phyloP scores from a whole-genome alignment of 1,139 yeast genomes.

The Candida buenavistaensis region DNA sequence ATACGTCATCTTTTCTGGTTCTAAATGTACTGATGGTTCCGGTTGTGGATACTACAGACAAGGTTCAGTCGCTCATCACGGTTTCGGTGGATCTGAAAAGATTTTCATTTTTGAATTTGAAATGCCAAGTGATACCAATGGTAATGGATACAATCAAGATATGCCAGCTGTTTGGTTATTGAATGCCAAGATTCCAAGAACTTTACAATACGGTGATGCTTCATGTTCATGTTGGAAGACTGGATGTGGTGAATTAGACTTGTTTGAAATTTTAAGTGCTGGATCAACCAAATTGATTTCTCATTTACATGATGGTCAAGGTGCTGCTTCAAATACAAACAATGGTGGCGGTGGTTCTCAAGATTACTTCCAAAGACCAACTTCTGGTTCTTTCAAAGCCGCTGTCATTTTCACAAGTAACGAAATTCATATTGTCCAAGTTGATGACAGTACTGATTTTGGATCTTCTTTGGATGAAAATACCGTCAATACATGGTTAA shows the following conservation, averaged over 20 bases:
- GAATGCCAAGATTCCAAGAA: constrained; percentile 77
- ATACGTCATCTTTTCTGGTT: constrained; percentile 59
- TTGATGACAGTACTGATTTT: constrained; percentile 50
- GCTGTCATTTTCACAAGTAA: constrained; percentile 74
- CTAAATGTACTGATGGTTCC: constrained; percentile 49
- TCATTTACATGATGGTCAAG: constrained; percentile 89
- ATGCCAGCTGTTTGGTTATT: constrained; percentile 81
- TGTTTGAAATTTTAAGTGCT: constrained; percentile 69
- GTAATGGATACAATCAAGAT: constrained; percentile 44
- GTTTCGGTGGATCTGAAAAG: constrained; percentile 64
- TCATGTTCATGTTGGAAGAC: constrained; percentile 75
- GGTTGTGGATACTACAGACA: constrained; percentile 69
- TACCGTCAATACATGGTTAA: constrained; percentile 59
- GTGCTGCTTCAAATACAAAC: constrained; percentile 46
- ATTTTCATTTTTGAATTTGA: constrained; percentile 71
- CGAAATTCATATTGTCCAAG: constrained; percentile 57
- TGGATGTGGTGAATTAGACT: constrained; percentile 83
- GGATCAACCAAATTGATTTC: constrained; percentile 76
- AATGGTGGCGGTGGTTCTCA: constrained; percentile 83
- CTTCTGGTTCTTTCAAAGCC: constrained; percentile 74
- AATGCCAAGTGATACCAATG: constrained; percentile 53
- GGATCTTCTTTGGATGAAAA: constrained; percentile 51
- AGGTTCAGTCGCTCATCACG: constrained; percentile 74
- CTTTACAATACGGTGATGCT: constrained; percentile 65
- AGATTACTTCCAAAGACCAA: constrained; percentile 87